Evolutionary conservation across 2,329 filamentous ascomycete species (phyloP).

Genomic region (Cordyceps javanica): DNA sequence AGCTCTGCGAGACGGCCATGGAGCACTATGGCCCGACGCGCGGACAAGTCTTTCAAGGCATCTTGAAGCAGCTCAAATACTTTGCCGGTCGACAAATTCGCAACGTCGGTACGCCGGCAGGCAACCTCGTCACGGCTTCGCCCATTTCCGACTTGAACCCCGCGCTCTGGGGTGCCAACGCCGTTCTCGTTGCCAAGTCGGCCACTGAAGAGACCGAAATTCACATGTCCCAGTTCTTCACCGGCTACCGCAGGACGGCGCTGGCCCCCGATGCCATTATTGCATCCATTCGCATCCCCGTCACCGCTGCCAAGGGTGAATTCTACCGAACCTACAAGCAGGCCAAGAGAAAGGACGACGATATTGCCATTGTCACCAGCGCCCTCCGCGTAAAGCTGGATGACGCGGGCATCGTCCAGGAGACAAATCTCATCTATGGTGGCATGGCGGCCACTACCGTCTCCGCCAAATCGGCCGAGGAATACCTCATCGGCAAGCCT

Average conservation of each 20-base stretch:
- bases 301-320: conserved; percentile 68
- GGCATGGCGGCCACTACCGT: conserved; percentile 92
- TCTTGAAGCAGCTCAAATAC: conserved; percentile 88
- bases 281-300: conserved; percentile 77
- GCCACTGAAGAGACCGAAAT: conserved; percentile 68
- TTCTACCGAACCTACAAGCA: conserved; percentile 91
- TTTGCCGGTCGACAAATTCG: conserved; percentile 94
- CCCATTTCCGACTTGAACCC: conserved; percentile 97
- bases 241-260: conserved; percentile 80
- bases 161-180: conserved; percentile 81
- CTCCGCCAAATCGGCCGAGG: conserved; percentile 72
- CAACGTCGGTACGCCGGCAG: conserved; percentile 94
- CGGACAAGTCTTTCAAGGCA: conserved; percentile 80
- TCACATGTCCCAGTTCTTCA: conserved; percentile 91
- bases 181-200: conserved; percentile 74
- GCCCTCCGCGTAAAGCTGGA: conserved; percentile 71
- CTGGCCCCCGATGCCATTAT: conserved; percentile 78
- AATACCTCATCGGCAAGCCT: conserved; percentile 68
- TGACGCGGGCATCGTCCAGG: conserved; percentile 62
- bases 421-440: conserved; percentile 79
- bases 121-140: conserved; percentile 88
- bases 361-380: conserved; percentile 94
- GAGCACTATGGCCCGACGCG: conserved; percentile 65
- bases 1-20: conserved; percentile 73
- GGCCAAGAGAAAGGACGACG: conserved; percentile 93